These are phyloP conservation scores for Penicillium nordicum DNA, from an alignment of 2,329 filamentous ascomycete species.

Conservation along the genomic window DNA sequence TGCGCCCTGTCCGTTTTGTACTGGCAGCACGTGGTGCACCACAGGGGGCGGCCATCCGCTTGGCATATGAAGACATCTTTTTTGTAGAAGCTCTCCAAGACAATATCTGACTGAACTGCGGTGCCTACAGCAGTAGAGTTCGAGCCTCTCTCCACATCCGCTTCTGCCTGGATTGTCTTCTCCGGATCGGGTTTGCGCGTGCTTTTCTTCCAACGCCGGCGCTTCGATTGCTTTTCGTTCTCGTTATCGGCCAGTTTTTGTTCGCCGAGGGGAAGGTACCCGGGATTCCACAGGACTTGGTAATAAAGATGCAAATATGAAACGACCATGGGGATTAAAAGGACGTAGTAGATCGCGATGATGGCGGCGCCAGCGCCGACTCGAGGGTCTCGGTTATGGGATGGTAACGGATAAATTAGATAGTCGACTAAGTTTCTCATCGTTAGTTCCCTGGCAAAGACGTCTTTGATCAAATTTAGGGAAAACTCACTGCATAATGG, in stretches of 20 bases:
- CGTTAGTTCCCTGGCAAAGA: neutral
- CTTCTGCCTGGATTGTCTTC: constrained; percentile 18
- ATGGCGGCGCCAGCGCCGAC: constrained; percentile 63
- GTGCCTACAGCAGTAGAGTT: constrained; percentile 23
- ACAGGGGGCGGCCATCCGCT: constrained; percentile 75
- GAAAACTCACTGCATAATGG: constrained; percentile 61
- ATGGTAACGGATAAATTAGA: constrained; percentile 54
- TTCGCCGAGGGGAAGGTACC: constrained; percentile 65
- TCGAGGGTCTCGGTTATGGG: constrained; percentile 42
- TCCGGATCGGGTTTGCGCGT: constrained; percentile 25
- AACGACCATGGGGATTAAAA: constrained; percentile 63
- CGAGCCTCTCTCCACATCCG: constrained; percentile 30
- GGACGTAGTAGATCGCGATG: constrained; percentile 67
- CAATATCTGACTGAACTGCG: constrained; percentile 54
- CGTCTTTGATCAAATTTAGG: neutral
- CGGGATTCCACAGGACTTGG: constrained; percentile 67
- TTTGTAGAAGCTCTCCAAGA: constrained; percentile 72
- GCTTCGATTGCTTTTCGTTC: constrained; percentile 18
- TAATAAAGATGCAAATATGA: constrained; percentile 70
- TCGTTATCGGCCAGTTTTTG: constrained; percentile 32
- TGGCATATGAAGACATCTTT: constrained; percentile 84
- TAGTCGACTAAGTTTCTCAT: constrained; percentile 59
- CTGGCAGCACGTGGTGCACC: constrained; percentile 77
- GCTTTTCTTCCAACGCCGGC: constrained; percentile 20
- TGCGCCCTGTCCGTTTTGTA: constrained; percentile 88